phyloP scores from a whole-genome alignment of 257 asterid species.

The Jacaranda mimosifolia region DNA sequence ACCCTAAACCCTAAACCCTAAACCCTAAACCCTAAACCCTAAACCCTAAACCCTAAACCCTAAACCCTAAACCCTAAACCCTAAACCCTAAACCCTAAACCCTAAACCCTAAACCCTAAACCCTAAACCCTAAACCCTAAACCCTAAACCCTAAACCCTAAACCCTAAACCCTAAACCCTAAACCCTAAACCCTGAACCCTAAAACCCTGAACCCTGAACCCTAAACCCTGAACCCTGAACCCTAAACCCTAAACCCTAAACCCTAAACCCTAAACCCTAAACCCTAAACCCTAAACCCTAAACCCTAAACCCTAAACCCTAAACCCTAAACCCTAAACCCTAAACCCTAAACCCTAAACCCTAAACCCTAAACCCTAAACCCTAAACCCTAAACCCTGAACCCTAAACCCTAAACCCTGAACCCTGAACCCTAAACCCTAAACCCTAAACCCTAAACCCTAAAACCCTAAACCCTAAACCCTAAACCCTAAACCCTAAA shows the following conservation, averaged over 20 bases:
- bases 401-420: constrained; percentile 40
- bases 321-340: constrained; percentile 48
- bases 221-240: constrained; percentile 42
- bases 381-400: constrained; percentile 44
- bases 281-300: constrained; percentile 46
- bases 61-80: constrained; percentile 36
- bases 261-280: constrained; percentile 43
- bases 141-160: constrained; percentile 30
- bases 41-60: constrained; percentile 35
- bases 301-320: constrained; percentile 49
- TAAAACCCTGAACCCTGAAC: constrained; percentile 38
- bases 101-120: constrained; percentile 32
- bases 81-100: constrained; percentile 38
- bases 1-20: constrained; percentile 36
- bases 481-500: constrained; percentile 44
- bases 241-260: constrained; percentile 42
- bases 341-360: constrained; percentile 47
- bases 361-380: constrained; percentile 45
- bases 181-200: constrained; percentile 40
- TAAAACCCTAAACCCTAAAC: constrained; percentile 49
- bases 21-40: constrained; percentile 36
- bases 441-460: too few relatives aligned
- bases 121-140: constrained; percentile 22
- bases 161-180: constrained; percentile 35
- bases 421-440: constrained; percentile 40